These are phyloP conservation scores for Ascochyta rabiei DNA, from an alignment of 2,329 filamentous ascomycete genomes.

Conservation along the genomic window DNA sequence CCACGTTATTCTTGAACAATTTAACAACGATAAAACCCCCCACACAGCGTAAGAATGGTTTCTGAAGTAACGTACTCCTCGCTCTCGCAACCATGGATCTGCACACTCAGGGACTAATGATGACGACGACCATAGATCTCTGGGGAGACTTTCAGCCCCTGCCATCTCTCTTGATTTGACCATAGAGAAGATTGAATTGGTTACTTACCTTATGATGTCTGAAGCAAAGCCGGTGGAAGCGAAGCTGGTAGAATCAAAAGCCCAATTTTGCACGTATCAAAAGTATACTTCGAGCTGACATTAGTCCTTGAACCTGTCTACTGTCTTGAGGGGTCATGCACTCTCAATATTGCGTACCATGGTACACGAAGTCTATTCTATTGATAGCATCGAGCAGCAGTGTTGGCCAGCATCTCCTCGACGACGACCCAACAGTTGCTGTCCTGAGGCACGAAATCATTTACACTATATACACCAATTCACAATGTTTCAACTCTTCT, in stretches of 20 bases:
- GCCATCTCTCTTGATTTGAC: not conserved
- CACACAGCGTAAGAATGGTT: not conserved
- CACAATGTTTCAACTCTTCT: not conserved
- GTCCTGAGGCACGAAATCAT: not conserved
- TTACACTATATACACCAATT: not conserved
- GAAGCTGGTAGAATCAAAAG: not conserved
- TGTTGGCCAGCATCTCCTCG: not conserved
- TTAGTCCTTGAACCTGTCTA: not conserved
- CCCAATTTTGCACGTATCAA: not conserved
- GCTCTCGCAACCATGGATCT: not conserved
- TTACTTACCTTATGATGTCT: not conserved
- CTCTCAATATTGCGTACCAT: not conserved
- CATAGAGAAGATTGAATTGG: not conserved
- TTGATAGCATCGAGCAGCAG: not conserved
- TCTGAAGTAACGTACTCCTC: not conserved
- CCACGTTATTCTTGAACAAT: too few species aligned
- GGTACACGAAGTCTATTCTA: not conserved
- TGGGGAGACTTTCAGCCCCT: not conserved
- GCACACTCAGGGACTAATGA: not conserved
- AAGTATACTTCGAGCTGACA: not conserved
- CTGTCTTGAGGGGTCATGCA: not conserved
- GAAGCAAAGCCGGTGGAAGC: not conserved
- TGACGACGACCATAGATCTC: not conserved
- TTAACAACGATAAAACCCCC: not conserved
- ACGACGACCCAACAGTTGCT: not conserved